Evolutionary conservation across 2,329 filamentous ascomycete species (phyloP).

Genomic region (Fonsecaea pedrosoi): DNA sequence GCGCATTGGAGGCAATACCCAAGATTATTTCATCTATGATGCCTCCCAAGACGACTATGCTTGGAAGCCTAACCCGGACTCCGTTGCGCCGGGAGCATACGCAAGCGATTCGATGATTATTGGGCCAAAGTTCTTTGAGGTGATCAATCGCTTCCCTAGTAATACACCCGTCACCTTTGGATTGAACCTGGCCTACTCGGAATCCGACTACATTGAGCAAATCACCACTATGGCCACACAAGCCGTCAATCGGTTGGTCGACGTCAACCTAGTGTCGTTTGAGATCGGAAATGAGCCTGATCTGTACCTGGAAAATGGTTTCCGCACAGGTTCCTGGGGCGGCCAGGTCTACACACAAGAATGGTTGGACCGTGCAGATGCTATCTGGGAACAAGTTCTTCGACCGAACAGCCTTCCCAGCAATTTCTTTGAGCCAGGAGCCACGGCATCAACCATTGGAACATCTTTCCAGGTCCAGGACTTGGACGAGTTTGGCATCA

Average conservation of each 20-base stretch:
- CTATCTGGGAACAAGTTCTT: slow-evolving; percentile 55
- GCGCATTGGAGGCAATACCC: slow-evolving; percentile 59
- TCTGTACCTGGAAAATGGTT: slow-evolving; percentile 50
- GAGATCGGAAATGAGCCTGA: slow-evolving; percentile 45
- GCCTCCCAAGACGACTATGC: slow-evolving; percentile 46
- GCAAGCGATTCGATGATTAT: slow-evolving; percentile 55
- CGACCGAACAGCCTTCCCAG: slow-evolving; percentile 49
- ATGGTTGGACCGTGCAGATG: slow-evolving; percentile 54
- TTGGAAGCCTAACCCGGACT: slow-evolving; percentile 49
- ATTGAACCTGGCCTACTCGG: slow-evolving; percentile 58
- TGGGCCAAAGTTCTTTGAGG: slow-evolving; percentile 57
- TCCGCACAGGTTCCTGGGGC: slow-evolving; percentile 54
- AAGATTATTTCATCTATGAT: slow-evolving; percentile 58
- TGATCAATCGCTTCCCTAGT: slow-evolving; percentile 57
- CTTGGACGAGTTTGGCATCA: slow-evolving; percentile 51
- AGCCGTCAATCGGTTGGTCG: slow-evolving; percentile 34
- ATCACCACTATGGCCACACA: slow-evolving; percentile 51
- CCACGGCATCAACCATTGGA: slow-evolving; percentile 59
- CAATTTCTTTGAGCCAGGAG: slow-evolving; percentile 58
- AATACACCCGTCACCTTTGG: slow-evolving; percentile 59
- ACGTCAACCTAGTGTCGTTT: slow-evolving; percentile 42
- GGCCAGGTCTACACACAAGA: slow-evolving; percentile 54
- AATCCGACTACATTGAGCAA: slow-evolving; percentile 52
- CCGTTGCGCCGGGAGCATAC: slow-evolving; percentile 48
- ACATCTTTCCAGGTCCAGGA: slow-evolving; percentile 57